phyloP scores from a whole-genome alignment of 2,329 filamentous ascomycete genomes.

The Cercospora citrullina region DNA sequence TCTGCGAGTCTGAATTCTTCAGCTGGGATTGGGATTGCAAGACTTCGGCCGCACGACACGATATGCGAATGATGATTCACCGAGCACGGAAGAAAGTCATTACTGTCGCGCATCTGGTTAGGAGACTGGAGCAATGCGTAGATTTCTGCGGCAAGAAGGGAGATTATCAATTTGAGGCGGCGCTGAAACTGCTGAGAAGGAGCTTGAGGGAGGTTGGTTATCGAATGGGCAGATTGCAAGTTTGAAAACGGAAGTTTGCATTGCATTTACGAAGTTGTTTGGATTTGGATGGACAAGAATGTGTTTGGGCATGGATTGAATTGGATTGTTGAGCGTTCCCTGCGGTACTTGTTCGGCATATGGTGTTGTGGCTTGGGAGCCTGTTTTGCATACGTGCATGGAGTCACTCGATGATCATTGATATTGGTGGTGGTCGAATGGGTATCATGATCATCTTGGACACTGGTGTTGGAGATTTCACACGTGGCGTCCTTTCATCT shows the following conservation, averaged over 20 bases:
- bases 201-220: conserved; percentile 17
- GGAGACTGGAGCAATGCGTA: conserved; percentile 22
- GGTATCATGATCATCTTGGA: neutral
- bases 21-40: conserved; percentile 28
- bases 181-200: conserved; percentile 14
- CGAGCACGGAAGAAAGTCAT: conserved; percentile 18
- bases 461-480: neutral
- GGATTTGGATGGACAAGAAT: neutral
- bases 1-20: conserved; percentile 27
- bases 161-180: conserved; percentile 7
- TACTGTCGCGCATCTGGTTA: conserved; percentile 12
- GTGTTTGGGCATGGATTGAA: neutral
- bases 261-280: neutral
- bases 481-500: neutral
- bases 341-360: neutral
- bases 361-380: neutral
- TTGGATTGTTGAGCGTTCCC: neutral
- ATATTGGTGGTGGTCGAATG: neutral
- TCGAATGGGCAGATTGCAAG: conserved; percentile 15
- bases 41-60: conserved; percentile 20
- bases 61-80: conserved; percentile 24
- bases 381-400: neutral
- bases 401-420: neutral
- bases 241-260: neutral
- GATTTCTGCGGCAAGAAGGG: conserved; percentile 18